A percentile compares a stretch with the other conserved stretches of the same genome.
Conservation (phyloP, 23 red algal genomes). For the Gracilaria caudata region DNA sequence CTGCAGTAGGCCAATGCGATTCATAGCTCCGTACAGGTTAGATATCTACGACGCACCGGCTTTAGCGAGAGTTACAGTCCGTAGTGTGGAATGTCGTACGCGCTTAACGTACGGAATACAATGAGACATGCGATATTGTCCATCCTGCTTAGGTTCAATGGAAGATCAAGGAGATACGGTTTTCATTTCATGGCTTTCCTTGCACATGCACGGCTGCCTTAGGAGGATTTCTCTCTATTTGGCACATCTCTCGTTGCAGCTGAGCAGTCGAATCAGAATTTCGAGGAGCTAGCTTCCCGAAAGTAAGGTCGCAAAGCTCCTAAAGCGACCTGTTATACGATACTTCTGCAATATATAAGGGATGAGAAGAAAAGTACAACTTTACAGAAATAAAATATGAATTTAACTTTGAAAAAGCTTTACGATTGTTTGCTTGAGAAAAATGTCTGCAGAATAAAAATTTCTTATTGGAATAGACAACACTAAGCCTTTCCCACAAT, state of each 20-base stretch:
- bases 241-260: constrained; percentile 9
- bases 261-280: neutral
- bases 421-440: too few species aligned
- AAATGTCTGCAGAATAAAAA: too few species aligned
- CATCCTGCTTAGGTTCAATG: neutral
- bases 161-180: neutral
- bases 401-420: too few species aligned
- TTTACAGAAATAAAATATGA: too few species aligned
- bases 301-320: too few species aligned
- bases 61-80: neutral
- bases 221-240: constrained; percentile 16
- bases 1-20: neutral
- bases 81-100: neutral
- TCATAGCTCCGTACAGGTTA: neutral
- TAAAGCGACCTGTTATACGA: too few species aligned
- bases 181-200: neutral
- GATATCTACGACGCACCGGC: neutral
- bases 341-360: too few species aligned
- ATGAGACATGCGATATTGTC: neutral
- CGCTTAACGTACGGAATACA: neutral
- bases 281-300: too few species aligned
- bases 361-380: too few species aligned
- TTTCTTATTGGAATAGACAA: too few species aligned
- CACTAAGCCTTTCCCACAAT: too few species aligned
- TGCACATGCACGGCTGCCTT: neutral